Base-by-base conservation (phyloP, 2,329 filamentous ascomycete species). In the Ophiostoma montium region DNA sequence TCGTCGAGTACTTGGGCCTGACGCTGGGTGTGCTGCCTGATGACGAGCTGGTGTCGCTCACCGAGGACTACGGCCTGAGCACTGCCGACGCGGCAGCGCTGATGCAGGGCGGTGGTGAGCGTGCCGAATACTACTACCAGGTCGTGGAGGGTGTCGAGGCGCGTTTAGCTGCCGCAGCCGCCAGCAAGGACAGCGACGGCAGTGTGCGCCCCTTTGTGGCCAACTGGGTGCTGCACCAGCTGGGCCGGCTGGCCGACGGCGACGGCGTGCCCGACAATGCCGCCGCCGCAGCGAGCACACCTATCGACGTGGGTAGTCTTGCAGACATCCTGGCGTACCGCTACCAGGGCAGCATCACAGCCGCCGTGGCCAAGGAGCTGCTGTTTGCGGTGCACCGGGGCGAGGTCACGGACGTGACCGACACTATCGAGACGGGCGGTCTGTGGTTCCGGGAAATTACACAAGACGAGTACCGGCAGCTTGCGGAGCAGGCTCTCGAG, bases 41-140 rank as follows among this genome's bases (percentile, higher is more conserved):
- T 56, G 68, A 73, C 15, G 76, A 86, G 50, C 62, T 90, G 2
- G 67, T 76, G 32, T 70, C 75, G 33, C 69, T 94, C 3, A 72
- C 79, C 1, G 56, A 67, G 1, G 64, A 72, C 3, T 88, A 86
- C 57, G 78, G 78, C 0, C 68, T 98, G 12, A 84, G 81, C 0
- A 62, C 78, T 8, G 92, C 92, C 61, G 92, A 98, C 59, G 89
- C 90, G 1, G 75, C 85, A 55, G 84, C 88, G 0, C 69, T 98
- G 32, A 72, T 89, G 43, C 69, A 94, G 1, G 85, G 96, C 54
- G 76, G 83, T 49, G 89, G 89, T 8, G 80, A 80, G 8, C 76
- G 89, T 38, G 67, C 92, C 4, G 82, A 95, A 56, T 95, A 89
- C 63, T 94, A 88, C 59, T 81, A 84, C 59, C 72, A 76, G 23